A percentile compares a stretch with the other conserved stretches of the same genome.
Conservation (phyloP, 2,329 filamentous ascomycete genomes). For the Drechmeria coniospora region DNA sequence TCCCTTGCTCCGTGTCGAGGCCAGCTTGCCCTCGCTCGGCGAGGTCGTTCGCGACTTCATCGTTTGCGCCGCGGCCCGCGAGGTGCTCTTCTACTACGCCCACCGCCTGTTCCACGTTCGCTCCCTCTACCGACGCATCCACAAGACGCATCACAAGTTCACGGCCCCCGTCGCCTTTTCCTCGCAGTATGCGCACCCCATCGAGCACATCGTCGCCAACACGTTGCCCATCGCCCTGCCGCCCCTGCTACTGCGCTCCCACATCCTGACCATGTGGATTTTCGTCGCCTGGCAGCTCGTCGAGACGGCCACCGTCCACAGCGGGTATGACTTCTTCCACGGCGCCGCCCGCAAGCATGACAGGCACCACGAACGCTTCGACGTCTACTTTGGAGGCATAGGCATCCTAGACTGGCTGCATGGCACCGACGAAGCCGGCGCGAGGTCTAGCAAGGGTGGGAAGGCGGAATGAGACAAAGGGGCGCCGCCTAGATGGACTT, state of each 20-base stretch:
- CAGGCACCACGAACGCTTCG: constrained; percentile 40
- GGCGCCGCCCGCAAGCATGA: constrained; percentile 35
- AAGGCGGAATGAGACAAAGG: constrained; percentile 3
- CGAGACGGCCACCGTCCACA: constrained; percentile 39
- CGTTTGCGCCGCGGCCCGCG: constrained; percentile 26
- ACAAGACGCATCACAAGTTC: constrained; percentile 42
- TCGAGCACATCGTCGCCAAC: constrained; percentile 41
- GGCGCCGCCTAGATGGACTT: too few species aligned
- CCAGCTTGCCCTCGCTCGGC: constrained; percentile 17
- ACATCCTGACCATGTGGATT: constrained; percentile 36
- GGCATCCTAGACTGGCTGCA: constrained; percentile 40
- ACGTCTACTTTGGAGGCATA: constrained; percentile 35
- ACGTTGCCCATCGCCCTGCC: constrained; percentile 34
- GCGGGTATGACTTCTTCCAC: constrained; percentile 38
- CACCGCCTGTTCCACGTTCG: constrained; percentile 37
- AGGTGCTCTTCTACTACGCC: constrained; percentile 38
- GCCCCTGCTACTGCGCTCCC: constrained; percentile 26
- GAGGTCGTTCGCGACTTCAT: constrained; percentile 25
- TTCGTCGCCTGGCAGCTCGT: constrained; percentile 32
- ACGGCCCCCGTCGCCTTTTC: constrained; percentile 38
- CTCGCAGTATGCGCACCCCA: constrained; percentile 39
- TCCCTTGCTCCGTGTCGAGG: constrained; percentile 22
- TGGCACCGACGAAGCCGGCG: constrained; percentile 31
- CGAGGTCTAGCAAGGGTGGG: constrained; percentile 3
- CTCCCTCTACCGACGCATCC: constrained; percentile 31